Percentiles rank a stretch among this genome's conserved stretches.
These are phyloP conservation scores for Kodamaea leandrae DNA, from an alignment of 805 yeast genomes.

Conservation along the genomic window DNA sequence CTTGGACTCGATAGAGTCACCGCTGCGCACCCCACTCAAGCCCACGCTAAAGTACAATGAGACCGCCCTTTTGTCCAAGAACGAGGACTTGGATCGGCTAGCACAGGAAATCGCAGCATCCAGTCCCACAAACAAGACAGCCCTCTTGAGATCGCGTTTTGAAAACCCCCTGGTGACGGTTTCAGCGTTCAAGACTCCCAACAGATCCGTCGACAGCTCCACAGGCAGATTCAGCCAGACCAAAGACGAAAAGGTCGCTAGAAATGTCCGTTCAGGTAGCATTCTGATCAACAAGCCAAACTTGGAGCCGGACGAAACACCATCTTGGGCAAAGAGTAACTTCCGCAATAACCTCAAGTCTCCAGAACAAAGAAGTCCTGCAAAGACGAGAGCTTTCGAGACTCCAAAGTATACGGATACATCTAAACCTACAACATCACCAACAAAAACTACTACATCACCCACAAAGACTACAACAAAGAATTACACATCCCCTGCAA, in stretches of 20 bases:
- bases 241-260: background rate
- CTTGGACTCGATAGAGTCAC: conserved; percentile 30
- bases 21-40: conserved; percentile 29
- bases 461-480: no score
- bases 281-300: conserved; percentile 9
- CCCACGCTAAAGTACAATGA: conserved; percentile 28
- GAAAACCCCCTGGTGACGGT: conserved; percentile 44
- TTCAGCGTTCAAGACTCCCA: conserved; percentile 38
- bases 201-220: conserved; percentile 12
- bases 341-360: conserved; percentile 18
- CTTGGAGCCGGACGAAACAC: conserved; percentile 14
- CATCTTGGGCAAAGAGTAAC: conserved; percentile 23
- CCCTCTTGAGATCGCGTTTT: conserved; percentile 30
- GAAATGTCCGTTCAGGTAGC: background rate
- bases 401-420: background rate
- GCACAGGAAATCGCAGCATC: conserved; percentile 32
- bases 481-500: background rate
- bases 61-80: conserved; percentile 10
- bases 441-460: conserved; percentile 4
- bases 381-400: background rate
- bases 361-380: conserved; percentile 12
- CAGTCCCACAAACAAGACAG: conserved; percentile 24
- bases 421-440: background rate
- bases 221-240: background rate
- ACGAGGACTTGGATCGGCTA: conserved; percentile 37